Percentiles rank a stretch among this genome's conserved stretches.
Conservation (phyloP, 257 asterid genomes). For the Lycium ferocissimum region DNA sequence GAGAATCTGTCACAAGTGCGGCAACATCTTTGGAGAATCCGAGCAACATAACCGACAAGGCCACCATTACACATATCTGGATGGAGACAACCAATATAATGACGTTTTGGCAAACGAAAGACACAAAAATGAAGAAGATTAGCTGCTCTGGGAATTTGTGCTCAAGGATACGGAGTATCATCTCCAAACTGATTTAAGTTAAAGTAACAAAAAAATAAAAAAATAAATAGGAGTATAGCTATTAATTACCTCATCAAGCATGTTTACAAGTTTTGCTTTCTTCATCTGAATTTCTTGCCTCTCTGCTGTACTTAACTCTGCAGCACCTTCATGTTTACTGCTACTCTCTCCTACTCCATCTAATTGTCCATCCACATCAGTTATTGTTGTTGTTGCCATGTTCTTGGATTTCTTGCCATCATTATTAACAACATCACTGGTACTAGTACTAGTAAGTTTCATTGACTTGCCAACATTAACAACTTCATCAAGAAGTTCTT, state of each 20-base stretch:
- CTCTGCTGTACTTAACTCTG: slow-evolving; percentile 76
- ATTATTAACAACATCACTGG: slow-evolving; percentile 32
- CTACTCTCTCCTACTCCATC: slow-evolving; percentile 48
- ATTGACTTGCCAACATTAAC: slow-evolving; percentile 79
- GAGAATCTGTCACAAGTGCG: no score
- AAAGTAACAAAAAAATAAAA: neutral
- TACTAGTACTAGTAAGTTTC: slow-evolving; percentile 41
- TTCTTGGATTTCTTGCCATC: slow-evolving; percentile 40
- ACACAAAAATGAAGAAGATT: neutral
- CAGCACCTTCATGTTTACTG: slow-evolving; percentile 50
- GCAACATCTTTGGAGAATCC: no score
- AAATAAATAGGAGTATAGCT: neutral
- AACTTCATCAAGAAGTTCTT: slow-evolving; percentile 94
- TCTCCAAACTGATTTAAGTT: neutral
- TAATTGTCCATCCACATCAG: slow-evolving; percentile 37
- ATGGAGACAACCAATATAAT: neutral
- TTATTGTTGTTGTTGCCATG: neutral
- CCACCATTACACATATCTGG: neutral
- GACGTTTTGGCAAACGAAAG: neutral
- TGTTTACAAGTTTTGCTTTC: slow-evolving; percentile 92
- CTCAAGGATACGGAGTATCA: neutral
- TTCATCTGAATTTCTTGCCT: slow-evolving; percentile 97
- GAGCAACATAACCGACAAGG: neutral
- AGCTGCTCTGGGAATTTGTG: neutral
- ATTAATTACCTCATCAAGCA: slow-evolving; percentile 92